Percentiles rank a stretch among this genome's conserved stretches.
Evolutionary conservation across 2,329 filamentous ascomycete species (phyloP).

Genomic region (Claviceps fusiformis): DNA sequence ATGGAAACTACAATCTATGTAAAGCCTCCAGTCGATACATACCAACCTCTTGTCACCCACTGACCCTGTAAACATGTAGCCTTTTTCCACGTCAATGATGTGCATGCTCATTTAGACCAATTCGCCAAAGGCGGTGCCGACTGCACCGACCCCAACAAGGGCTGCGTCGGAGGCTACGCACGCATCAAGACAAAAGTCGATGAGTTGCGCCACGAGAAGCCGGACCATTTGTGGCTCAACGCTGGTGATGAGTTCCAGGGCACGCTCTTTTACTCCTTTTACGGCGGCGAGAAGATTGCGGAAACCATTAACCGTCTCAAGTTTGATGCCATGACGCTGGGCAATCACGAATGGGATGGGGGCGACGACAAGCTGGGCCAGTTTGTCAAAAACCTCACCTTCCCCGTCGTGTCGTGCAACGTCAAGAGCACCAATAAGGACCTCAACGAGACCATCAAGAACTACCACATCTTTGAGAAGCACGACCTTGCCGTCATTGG

Average conservation of each 20-base stretch:
- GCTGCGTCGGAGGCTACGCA: slow-evolving; percentile 52
- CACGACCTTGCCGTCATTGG: slow-evolving; percentile 50
- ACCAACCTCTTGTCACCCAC: background rate
- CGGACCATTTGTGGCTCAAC: slow-evolving; percentile 50
- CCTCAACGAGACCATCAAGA: slow-evolving; percentile 50
- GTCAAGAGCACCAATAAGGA: slow-evolving; percentile 45
- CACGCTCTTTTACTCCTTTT: slow-evolving; percentile 54
- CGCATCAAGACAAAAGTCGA: slow-evolving; percentile 49
- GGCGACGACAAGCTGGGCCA: slow-evolving; percentile 49
- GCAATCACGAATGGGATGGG: slow-evolving; percentile 54
- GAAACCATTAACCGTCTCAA: slow-evolving; percentile 50
- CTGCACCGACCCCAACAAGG: slow-evolving; percentile 39
- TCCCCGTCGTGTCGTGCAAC: slow-evolving; percentile 51
- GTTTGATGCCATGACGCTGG: slow-evolving; percentile 56
- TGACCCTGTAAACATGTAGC: slow-evolving; percentile 18
- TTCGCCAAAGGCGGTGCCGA: slow-evolving; percentile 48
- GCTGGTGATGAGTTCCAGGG: slow-evolving; percentile 59
- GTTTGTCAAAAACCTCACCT: slow-evolving; percentile 50
- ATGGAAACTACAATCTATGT: slow-evolving; percentile 7
- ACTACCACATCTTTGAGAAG: slow-evolving; percentile 50
- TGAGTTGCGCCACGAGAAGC: slow-evolving; percentile 39
- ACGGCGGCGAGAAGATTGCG: slow-evolving; percentile 54
- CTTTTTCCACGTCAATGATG: slow-evolving; percentile 58
- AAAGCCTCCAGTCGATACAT: background rate
- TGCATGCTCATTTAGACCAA: slow-evolving; percentile 53